A percentile compares a stretch with the other conserved stretches of the same genome.
phyloP scores from a whole-genome alignment of 116 monocot species.

The Phalaenopsis hybrid region DNA sequence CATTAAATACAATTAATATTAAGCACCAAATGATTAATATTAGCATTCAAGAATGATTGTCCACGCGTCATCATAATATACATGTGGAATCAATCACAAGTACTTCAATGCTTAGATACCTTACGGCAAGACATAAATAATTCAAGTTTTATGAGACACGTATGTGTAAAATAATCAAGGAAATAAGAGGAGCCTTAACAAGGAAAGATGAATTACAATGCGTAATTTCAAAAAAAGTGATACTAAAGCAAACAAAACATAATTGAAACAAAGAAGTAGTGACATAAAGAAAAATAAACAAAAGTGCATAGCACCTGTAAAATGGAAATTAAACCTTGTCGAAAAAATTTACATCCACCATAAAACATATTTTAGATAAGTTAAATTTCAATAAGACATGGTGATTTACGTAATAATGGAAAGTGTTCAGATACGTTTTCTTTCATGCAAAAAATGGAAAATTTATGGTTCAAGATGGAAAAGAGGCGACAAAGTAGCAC shows the following conservation, averaged over 20 bases:
- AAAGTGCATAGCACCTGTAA: background rate
- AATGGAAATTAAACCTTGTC: background rate
- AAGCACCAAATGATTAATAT: background rate
- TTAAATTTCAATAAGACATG: background rate
- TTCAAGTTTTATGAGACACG: background rate
- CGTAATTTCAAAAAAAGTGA: background rate
- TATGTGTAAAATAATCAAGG: background rate
- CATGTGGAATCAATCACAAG: background rate
- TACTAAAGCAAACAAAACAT: background rate
- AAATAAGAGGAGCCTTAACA: background rate
- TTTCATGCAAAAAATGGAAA: background rate
- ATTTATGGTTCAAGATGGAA: background rate
- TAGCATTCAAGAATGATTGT: background rate
- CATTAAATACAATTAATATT: background rate
- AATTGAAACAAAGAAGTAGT: background rate
- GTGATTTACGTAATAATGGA: background rate
- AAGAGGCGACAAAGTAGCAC: background rate
- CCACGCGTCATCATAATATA: background rate
- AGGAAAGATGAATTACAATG: background rate
- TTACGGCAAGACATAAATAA: background rate
- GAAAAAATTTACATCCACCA: background rate
- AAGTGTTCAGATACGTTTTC: background rate
- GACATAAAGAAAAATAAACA: background rate
- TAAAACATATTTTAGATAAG: background rate
- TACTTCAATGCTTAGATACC: background rate